Evolutionary conservation across 805 yeast species (phyloP).

Genomic region (Sporopachydermia lactativora): DNA sequence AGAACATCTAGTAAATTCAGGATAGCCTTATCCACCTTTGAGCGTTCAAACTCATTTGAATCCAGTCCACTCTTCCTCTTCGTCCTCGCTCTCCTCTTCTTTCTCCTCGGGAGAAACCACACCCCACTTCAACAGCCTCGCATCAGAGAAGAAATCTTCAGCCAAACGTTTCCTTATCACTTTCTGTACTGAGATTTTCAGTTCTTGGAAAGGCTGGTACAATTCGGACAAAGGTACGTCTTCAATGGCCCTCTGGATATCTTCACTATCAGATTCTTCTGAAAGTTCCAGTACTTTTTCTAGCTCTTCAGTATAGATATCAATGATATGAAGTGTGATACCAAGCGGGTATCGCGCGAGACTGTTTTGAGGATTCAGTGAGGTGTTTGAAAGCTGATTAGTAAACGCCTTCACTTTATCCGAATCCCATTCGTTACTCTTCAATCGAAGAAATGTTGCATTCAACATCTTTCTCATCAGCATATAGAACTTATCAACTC

Average conservation of each 20-base stretch:
- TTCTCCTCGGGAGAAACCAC: conserved; percentile 19
- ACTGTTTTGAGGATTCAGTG: conserved; percentile 40
- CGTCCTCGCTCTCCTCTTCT: conserved; percentile 18
- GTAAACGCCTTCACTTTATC: conserved; percentile 32
- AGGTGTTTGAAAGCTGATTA: conserved; percentile 22
- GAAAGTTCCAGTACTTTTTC: conserved; percentile 47
- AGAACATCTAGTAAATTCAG: too few species aligned
- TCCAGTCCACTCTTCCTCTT: conserved; percentile 21
- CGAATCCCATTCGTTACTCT: conserved; percentile 38
- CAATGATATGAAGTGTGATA: conserved; percentile 73
- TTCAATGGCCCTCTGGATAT: conserved; percentile 23
- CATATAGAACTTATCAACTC: conserved; percentile 78
- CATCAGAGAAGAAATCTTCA: conserved; percentile 54
- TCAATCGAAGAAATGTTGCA: conserved; percentile 45
- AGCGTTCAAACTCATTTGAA: conserved; percentile 15
- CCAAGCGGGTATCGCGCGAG: conserved; percentile 46
- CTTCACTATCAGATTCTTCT: conserved; percentile 16
- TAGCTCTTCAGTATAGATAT: conserved; percentile 73
- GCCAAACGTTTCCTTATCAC: conserved; percentile 49
- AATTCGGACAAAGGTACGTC: conserved; percentile 40
- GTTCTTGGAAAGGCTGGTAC: conserved; percentile 43
- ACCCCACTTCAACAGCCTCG: conserved; percentile 54
- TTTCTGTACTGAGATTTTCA: conserved; percentile 40
- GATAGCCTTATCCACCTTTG: too few species aligned
- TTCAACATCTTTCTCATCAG: conserved; percentile 65